phyloP scores from a whole-genome alignment of 371 early-diverging fungal genomes.

The Mortierella sp. region DNA sequence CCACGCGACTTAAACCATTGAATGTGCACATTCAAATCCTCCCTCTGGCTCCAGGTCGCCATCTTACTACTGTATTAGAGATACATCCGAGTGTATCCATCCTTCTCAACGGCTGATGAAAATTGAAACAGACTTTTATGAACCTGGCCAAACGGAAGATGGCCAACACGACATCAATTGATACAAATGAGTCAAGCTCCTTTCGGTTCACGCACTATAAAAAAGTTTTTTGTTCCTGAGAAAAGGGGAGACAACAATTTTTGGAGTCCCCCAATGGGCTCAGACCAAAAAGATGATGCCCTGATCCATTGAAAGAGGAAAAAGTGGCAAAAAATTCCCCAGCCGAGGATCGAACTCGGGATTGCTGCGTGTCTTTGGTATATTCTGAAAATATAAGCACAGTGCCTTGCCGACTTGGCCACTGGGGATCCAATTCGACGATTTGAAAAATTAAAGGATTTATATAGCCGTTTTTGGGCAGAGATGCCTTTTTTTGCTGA shows the following conservation, averaged over 20 bases:
- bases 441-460: background rate
- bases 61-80: too few species aligned
- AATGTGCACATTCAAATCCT: background rate
- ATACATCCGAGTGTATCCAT: too few species aligned
- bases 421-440: conserved; percentile 36
- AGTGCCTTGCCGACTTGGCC: conserved; percentile 57
- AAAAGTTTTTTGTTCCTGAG: too few species aligned
- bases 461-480: background rate
- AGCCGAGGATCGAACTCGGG: conserved; percentile 59
- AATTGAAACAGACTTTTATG: conserved; percentile 54
- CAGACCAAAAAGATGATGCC: too few species aligned
- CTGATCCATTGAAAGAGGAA: background rate
- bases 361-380: conserved; percentile 56
- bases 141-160: conserved; percentile 73
- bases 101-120: conserved; percentile 24
- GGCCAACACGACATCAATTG: too few species aligned
- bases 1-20: background rate
- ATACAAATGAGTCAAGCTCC: too few species aligned
- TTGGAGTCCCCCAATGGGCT: too few species aligned
- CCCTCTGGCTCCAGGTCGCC: too few species aligned
- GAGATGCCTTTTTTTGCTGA: too few species aligned
- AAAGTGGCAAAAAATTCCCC: conserved; percentile 37
- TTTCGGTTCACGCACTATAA: too few species aligned
- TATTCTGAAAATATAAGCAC: conserved; percentile 55
- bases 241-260: too few species aligned